Base-by-base conservation (phyloP, 1,139 yeast genomes). In the Hanseniaspora gamundiae region DNA sequence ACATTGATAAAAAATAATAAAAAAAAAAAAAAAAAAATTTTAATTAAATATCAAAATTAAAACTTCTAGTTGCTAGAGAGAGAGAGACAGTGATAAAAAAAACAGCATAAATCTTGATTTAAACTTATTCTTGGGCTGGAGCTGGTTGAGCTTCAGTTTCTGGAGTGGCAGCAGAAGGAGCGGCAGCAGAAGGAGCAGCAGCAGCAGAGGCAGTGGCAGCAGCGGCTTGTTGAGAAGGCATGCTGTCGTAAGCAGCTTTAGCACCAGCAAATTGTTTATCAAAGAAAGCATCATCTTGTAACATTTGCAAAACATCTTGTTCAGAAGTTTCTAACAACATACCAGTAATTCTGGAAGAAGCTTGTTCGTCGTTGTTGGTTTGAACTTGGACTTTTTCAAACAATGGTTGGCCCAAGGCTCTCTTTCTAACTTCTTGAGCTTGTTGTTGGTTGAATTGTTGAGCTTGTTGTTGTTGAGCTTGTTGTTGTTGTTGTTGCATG, bases 311-410 rank as follows among this genome's bases (percentile, higher is more conserved):
- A 59, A 93, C 84, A 71, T 91, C 96, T 62, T 79, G 78, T 69
- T 84, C 85, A 63, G 87, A 94, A 78, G 91, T 80, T 65, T 88
- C 96, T 65, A 91, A 78, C 74, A 91, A 80, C 98, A 91, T 91
- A 73, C 97, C 98, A 56, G 99, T 91, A 65, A 91, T 87, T 76
- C 88, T 91, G 71, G 96, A 95, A 56, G 97, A 96, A 63, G 95
- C 88, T 69, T 86, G 95, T 51, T 85, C 85, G 63, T 85, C 94
- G 52, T 79, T 80, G 66, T 83, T 80, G 63, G 94, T 94, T 62
- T 91, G 84, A 57, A 88, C 79, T 55, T 82, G 80, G 62, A 93
- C 83, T 78, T 81, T 86, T 64, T 94, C 93, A 76, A 88, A 93
- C 64, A 93, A 76, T 65, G 87, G 95, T 76, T 91, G 97, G 69